Percentiles rank a stretch among this genome's conserved stretches.
These are phyloP conservation scores for Dictyostelium purpureum DNA, from an alignment of 78 protist genomes.

Conservation along the genomic window DNA sequence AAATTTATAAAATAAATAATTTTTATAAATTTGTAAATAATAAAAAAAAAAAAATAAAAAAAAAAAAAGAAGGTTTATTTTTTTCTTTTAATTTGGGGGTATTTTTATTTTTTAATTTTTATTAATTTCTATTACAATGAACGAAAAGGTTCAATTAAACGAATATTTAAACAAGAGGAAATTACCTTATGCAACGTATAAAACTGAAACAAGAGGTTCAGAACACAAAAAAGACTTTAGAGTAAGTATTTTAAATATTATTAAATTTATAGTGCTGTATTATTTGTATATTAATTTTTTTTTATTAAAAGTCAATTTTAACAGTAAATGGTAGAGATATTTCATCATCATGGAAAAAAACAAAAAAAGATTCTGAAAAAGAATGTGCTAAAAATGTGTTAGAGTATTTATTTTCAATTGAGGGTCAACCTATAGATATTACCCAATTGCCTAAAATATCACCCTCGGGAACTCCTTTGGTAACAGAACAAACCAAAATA, in stretches of 20 bases:
- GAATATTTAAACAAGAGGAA: conserved; percentile 5
- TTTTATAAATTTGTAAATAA: no score
- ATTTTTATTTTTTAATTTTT: no score
- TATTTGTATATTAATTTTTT: no score
- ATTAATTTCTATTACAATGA: no score
- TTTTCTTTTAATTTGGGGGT: no score
- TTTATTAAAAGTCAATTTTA: not conserved
- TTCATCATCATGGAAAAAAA: not conserved
- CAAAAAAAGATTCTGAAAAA: not conserved
- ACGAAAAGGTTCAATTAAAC: not conserved
- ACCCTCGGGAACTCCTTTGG: no score
- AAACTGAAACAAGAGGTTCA: not conserved
- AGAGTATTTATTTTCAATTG: not conserved
- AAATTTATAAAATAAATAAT: no score
- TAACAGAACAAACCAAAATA: no score
- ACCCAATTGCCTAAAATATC: no score
- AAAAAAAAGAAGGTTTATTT: no score
- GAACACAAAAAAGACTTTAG: conserved; percentile 14
- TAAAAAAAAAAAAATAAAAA: no score
- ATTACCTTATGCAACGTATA: not conserved
- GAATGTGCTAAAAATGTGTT: conserved; percentile 10
- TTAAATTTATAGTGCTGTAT: not conserved
- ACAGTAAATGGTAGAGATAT: not conserved
- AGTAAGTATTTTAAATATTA: no score
- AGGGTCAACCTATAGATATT: not conserved